phyloP scores from a whole-genome alignment of 768 basidiomycete genomes.

The Termitomyces titanicus region DNA sequence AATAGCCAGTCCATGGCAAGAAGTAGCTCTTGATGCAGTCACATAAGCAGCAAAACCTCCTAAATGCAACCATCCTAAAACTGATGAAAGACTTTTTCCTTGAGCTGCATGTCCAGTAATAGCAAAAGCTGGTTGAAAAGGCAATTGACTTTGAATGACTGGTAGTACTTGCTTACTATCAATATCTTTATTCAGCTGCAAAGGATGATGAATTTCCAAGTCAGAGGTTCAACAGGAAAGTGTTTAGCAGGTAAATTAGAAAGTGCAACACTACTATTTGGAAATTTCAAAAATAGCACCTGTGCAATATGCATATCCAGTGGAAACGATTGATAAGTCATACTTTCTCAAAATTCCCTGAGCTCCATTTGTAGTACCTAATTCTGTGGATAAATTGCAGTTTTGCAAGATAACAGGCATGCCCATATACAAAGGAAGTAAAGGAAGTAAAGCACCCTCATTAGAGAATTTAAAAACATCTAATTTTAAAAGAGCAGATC shows the following conservation, averaged over 20 bases:
- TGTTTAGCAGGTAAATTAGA: conserved; percentile 11
- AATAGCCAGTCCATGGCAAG: conserved; percentile 19
- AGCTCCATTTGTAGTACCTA: conserved; percentile 27
- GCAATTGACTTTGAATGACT: conserved; percentile 14
- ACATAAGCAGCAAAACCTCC: conserved; percentile 27
- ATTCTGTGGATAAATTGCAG: conserved; percentile 25
- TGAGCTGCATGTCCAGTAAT: conserved; percentile 29
- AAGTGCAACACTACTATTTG: conserved; percentile 13
- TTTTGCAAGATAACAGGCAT: conserved; percentile 27
- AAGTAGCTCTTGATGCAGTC: conserved; percentile 20
- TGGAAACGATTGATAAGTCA: conserved; percentile 13
- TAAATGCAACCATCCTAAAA: conserved; percentile 19
- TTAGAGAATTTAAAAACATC: not conserved
- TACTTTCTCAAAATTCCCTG: conserved; percentile 20
- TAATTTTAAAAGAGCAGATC: not conserved
- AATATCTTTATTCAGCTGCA: not conserved
- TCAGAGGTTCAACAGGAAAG: conserved; percentile 15
- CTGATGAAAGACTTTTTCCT: conserved; percentile 21
- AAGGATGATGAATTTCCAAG: conserved; percentile 2
- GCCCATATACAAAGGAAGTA: conserved; percentile 21
- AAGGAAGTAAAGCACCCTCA: conserved; percentile 13
- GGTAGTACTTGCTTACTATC: not conserved
- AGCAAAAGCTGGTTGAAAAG: conserved; percentile 26
- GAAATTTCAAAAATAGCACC: conserved; percentile 9
- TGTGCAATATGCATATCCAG: conserved; percentile 2